Base-by-base conservation (phyloP, 768 basidiomycete genomes). In the Roridomyces roridus region DNA sequence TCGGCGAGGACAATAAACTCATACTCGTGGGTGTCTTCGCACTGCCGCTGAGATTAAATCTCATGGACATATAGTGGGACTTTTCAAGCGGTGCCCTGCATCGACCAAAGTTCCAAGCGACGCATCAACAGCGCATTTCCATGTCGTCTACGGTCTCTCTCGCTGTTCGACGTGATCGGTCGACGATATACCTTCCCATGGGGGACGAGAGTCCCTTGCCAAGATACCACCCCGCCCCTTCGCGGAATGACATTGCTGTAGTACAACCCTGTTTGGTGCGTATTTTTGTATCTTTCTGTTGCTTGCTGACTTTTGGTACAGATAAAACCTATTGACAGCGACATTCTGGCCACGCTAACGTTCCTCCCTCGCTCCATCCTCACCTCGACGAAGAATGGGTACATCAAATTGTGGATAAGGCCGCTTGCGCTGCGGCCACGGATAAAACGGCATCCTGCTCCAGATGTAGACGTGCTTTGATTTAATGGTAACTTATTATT, bases 1-100 rank as follows among this genome's bases (percentile, higher is more conserved):
- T 98, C 3, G 97, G 95, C 17, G 96, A 98, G 70, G 97, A 99
- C 66, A 97, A 96, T 69, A 96, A 96, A 69, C 67, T 99, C 5
- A 91, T 97, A 40, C 68, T 98, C 62, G 95, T 95, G 68, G 50
- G 85, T 70, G 18, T 46, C 23, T 34, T 24, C 17, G 55, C 6
- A 31, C 51, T 56, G 3, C 23, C 37, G 20, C 35, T 63, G 40
- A n/a, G n/a, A n/a, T 73, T 52, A 34, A 15, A 34, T 34, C 35
- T 54, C 29, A 12, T 43, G 43, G 31, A 26, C 36, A 48, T 17
- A 5, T 62, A 94, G 92, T 98, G 95, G 95, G 95, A 96, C 70
- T 97, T 96, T 68, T 94, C 90, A 5, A 91, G 90, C 61, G 92
- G 94, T 24, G 87, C 88, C 6, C 74, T 97, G n/a, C 95, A 96